Evolutionary conservation across 345 rosid species (phyloP).

Genomic region (Adansonia digitata): DNA sequence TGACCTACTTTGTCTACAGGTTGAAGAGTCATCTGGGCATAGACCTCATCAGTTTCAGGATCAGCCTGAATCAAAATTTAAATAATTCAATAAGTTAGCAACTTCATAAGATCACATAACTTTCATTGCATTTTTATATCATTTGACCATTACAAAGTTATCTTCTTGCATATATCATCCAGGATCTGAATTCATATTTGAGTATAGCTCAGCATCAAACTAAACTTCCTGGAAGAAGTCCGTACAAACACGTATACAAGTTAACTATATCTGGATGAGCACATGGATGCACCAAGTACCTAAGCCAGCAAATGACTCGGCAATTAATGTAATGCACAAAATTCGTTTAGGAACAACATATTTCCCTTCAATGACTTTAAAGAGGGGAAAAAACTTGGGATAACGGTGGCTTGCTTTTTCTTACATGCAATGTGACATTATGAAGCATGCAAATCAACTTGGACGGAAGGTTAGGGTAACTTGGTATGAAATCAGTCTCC

Average conservation of each 20-base stretch:
- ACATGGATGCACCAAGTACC: not conserved
- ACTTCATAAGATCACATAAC: not conserved
- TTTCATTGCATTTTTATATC: not conserved
- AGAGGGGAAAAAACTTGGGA: not conserved
- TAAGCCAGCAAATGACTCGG: not conserved
- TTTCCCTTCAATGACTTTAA: not conserved
- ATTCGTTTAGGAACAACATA: not conserved
- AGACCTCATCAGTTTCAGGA: conserved; percentile 69
- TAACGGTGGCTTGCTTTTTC: conserved; percentile 26
- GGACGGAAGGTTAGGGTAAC: conserved; percentile 70
- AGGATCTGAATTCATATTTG: not conserved
- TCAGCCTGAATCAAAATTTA: conserved; percentile 50
- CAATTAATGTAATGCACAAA: not conserved
- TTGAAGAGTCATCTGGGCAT: conserved; percentile 80
- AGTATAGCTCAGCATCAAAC: not conserved
- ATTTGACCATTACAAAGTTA: not conserved
- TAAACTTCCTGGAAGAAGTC: not conserved
- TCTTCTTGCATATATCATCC: not conserved
- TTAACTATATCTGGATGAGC: not conserved
- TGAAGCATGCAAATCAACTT: conserved; percentile 70
- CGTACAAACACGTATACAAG: not conserved
- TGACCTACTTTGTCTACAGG: conserved; percentile 73
- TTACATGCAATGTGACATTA: conserved; percentile 63
- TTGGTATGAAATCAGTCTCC: conserved; percentile 63
- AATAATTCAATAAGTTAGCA: not conserved